Evolutionary conservation across 805 yeast species (phyloP).

Genomic region (Cyberlindnera suaveolens): DNA sequence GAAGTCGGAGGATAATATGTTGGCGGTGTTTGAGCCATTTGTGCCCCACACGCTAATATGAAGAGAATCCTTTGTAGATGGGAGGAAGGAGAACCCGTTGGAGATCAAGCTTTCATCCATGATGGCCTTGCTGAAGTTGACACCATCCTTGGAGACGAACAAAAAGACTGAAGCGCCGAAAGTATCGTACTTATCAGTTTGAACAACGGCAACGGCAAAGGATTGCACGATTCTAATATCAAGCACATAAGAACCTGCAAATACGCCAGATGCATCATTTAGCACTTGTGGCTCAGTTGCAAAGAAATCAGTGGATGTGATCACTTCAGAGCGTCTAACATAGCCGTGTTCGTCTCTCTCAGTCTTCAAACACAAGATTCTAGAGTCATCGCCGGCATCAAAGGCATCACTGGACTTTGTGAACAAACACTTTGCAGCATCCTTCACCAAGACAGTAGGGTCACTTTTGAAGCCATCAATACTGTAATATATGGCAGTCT

Average conservation of each 20-base stretch:
- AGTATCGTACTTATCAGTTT: constrained; percentile 14
- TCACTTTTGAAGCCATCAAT: constrained; percentile 38
- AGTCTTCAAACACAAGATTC: constrained; percentile 36
- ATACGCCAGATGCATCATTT: constrained; percentile 24
- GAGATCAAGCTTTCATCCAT: constrained; percentile 22
- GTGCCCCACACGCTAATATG: constrained; percentile 30
- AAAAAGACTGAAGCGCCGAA: constrained; percentile 20
- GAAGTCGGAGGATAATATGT: constrained; percentile 33
- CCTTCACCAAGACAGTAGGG: constrained; percentile 20
- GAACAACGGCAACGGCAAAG: constrained; percentile 29
- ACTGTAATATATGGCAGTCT: constrained; percentile 33
- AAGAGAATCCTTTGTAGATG: constrained; percentile 35
- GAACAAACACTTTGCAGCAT: constrained; percentile 27
- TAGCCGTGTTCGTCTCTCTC: constrained; percentile 34
- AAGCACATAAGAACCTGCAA: constrained; percentile 25
- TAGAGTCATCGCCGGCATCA: constrained; percentile 23
- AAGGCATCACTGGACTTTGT: constrained; percentile 22
- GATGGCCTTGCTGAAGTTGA: constrained; percentile 27
- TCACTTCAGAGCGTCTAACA: constrained; percentile 23
- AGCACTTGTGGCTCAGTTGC: constrained; percentile 23
- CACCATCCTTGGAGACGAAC: constrained; percentile 29
- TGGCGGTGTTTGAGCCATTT: constrained; percentile 20
- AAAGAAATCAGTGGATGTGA: constrained; percentile 41
- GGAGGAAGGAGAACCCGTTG: constrained; percentile 24
- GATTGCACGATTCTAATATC: constrained; percentile 28